Evolutionary conservation across 805 yeast genomes (phyloP).

Genomic region (Peterozyma toletana): DNA sequence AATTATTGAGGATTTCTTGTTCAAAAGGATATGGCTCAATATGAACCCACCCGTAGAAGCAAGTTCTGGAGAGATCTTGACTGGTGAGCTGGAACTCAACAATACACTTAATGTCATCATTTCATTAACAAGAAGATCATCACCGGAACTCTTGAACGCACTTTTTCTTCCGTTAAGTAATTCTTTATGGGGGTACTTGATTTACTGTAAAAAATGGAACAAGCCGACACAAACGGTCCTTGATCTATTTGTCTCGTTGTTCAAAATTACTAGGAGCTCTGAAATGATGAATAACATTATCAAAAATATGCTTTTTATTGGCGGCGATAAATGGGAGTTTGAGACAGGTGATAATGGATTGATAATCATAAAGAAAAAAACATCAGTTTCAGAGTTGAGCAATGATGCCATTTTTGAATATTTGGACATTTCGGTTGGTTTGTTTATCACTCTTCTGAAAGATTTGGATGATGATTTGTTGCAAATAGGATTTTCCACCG

Average conservation of each 20-base stretch:
- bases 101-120: conserved; percentile 60
- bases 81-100: conserved; percentile 44
- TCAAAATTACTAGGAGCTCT: conserved; percentile 13
- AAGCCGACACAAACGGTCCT: conserved; percentile 28
- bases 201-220: conserved; percentile 23
- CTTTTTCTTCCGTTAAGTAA: conserved; percentile 21
- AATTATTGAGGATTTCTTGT: conserved; percentile 53
- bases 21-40: conserved; percentile 38
- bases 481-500: conserved; percentile 37
- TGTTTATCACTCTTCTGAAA: conserved; percentile 35
- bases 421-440: conserved; percentile 35
- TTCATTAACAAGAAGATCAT: conserved; percentile 45
- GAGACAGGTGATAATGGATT: conserved; percentile 31
- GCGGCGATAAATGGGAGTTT: conserved; percentile 31
- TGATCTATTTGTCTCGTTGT: conserved; percentile 30
- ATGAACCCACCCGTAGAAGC: conserved; percentile 28
- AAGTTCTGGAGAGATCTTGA: conserved; percentile 23
- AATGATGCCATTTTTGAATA: conserved; percentile 29
- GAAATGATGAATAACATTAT: conserved; percentile 22
- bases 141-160: conserved; percentile 24
- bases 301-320: conserved; percentile 24
- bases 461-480: conserved; percentile 41
- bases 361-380: conserved; percentile 15
- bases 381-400: conserved; percentile 5
- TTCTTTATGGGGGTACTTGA: conserved; percentile 37